Base-by-base conservation (phyloP, 2,329 filamentous ascomycete species). In the Aureobasidium melanogenum region DNA sequence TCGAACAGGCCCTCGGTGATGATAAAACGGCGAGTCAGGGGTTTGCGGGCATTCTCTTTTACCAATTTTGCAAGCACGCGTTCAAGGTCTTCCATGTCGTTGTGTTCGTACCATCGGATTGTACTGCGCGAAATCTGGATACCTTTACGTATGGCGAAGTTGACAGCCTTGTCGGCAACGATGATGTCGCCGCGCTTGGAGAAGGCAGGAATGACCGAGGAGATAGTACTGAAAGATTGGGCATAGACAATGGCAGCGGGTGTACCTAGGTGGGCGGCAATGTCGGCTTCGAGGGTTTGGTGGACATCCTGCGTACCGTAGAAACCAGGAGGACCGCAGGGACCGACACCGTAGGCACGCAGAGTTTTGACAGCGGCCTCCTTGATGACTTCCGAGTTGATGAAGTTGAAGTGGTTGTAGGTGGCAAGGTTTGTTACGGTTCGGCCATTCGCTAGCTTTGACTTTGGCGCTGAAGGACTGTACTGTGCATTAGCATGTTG, bases 291-390 rank as follows among this genome's bases (percentile, higher is more conserved):
- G 17, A 91, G 91, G 79, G 95, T 94, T 84, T 97, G 93, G 75
- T 99, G 94, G 48, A 97, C 92, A 75, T 99, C 94, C 74, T 97
- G 93, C 34, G 91, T 99, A 66, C 92, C 94, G 77, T 99, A 99
- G 78, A 99, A 99, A 66, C 96, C 92, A 6, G 94, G 94, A 19
- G 94, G 94, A 22, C 94, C 94, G 72, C 94, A 99, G 62, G 94
- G 93, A 9, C 94, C 95, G 43, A 99, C 95, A 61, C 94, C 94
- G 69, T 99, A 99, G 22, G 89, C 96, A 63, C 93, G 89, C 41
- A 99, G 83, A 0, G 92, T 95, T 73, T 93, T 88, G 64, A 99
- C 91, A 1, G 93, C 94, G 74, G 96, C 95, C 68, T 97, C 91
- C 71, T 96, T 96, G 69, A 99, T 86, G 38, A 87, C 84, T 64